Evolutionary conservation across 2,329 filamentous ascomycete species (phyloP), one percentile per base, ranked within the genome.

Genomic region (Fusarium euwallaceae): DNA sequence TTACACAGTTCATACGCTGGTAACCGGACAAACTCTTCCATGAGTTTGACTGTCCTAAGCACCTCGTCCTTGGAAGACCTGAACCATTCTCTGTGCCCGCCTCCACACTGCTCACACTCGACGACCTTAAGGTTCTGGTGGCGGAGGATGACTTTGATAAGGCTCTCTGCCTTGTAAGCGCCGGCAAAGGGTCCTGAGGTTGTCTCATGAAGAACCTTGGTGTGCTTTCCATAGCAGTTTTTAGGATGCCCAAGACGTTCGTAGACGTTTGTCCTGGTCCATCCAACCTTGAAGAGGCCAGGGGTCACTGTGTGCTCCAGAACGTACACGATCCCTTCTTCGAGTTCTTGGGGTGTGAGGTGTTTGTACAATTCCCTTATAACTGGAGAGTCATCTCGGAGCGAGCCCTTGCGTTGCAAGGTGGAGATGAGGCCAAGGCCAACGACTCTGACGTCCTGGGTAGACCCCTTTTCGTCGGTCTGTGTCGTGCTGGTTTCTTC

Each of bases 251-350:
- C 16, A 11, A 59, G 41, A 24, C 61, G 63, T 11, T 61, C 5
- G 3, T 8, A 7, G 14, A 43, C 68, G 9, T 16, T 72, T 6
- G 36, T 8, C 14, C 17, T 6, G n/a, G 48, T 70, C n/a, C 39
- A 74, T 48, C 72, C 69, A 16, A 74, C 12, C 27, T 69, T 70
- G 32, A 74, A 73, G 4, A 70, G 14, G 5, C 39, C 8, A 17
- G 45, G 16, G 1, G 74, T 2, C 7, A 32, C 6, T 2, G n/a
- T 63, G 27, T 67, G 65, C 34, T 66, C 51, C 7, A 75, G 51
- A 22, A 74, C 20, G 27, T 72, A 75, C 20, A 74, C 59, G 10
- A 56, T 16, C 3, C 72, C 72, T 4, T 27, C 10, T 29, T 29
- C 6, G 1, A 29, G 8, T 7, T 75, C 55, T 1, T 7, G 1